These are phyloP conservation scores for Ophiostoma quercus DNA, from an alignment of 2,329 filamentous ascomycete species.

Conservation along the genomic window DNA sequence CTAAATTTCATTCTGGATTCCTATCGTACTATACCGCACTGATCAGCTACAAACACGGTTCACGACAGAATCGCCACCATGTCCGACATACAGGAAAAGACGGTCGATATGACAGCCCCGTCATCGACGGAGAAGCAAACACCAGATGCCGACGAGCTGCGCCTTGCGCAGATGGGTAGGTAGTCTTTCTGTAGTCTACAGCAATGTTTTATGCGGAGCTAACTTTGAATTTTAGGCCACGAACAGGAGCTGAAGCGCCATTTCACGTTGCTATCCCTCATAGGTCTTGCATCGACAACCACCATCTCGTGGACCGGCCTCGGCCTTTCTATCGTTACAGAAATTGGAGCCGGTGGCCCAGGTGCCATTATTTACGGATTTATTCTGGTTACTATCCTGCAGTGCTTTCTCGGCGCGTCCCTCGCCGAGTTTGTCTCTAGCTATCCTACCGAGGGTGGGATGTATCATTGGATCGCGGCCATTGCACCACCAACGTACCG, in stretches of 20 bases:
- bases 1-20: neutral
- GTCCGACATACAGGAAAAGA: neutral
- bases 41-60: neutral
- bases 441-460: slow-evolving; percentile 6
- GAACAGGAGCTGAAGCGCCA: slow-evolving; percentile 11
- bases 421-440: slow-evolving; percentile 11
- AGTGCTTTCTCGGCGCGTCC: slow-evolving; percentile 12
- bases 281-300: slow-evolving; percentile 9
- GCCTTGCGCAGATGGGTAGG: slow-evolving; percentile 2
- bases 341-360: slow-evolving; percentile 4
- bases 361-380: slow-evolving; percentile 9
- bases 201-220: neutral
- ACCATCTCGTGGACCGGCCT: slow-evolving; percentile 14
- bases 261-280: slow-evolving; percentile 7
- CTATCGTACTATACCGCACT: neutral
- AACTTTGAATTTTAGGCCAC: neutral
- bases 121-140: slow-evolving; percentile 5
- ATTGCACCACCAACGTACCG: slow-evolving; percentile 3
- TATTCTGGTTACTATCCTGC: neutral
- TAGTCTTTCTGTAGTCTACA: too few species aligned
- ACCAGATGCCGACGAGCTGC: neutral
- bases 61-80: neutral
- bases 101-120: neutral
- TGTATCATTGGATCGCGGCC: slow-evolving; percentile 10
- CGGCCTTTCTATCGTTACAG: slow-evolving; percentile 5